These are phyloP conservation scores for Neonectria faginata DNA, from an alignment of 2,329 filamentous ascomycete genomes.

Conservation along the genomic window DNA sequence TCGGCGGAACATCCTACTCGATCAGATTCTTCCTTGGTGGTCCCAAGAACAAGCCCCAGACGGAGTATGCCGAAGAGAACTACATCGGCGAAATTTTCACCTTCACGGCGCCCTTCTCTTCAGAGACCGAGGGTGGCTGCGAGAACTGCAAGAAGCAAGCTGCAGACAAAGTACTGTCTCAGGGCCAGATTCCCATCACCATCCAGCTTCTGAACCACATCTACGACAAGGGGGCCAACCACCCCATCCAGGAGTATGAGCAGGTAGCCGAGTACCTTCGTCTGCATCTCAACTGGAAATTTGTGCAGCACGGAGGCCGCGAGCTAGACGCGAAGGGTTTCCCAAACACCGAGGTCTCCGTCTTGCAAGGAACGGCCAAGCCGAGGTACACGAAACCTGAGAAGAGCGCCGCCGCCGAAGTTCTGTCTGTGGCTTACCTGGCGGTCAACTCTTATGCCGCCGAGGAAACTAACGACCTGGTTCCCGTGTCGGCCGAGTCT, in stretches of 20 bases:
- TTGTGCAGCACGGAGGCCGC: conserved; percentile 6
- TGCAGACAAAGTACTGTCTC: conserved; percentile 1
- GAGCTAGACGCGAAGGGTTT: background rate
- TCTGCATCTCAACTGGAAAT: conserved; percentile 18
- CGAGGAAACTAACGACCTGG: too few species aligned
- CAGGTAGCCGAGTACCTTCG: conserved; percentile 6
- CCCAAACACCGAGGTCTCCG: conserved; percentile 5
- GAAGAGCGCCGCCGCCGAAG: too few species aligned
- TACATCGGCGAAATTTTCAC: conserved; percentile 5
- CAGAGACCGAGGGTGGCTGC: background rate
- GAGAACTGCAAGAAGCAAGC: conserved; percentile 9
- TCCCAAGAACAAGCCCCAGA: background rate
- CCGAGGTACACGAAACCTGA: too few species aligned
- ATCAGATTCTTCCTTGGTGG: conserved; percentile 18
- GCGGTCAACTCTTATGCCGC: too few species aligned
- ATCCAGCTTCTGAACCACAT: conserved; percentile 15
- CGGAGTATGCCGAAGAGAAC: background rate
- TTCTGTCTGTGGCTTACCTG: too few species aligned
- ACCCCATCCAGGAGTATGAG: background rate
- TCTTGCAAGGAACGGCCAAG: background rate
- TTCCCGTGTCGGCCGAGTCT: too few species aligned
- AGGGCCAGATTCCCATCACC: conserved; percentile 17
- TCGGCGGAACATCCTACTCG: background rate
- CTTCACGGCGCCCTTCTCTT: background rate
- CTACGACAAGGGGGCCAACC: background rate